Base-by-base conservation (phyloP, 2,329 filamentous ascomycete genomes). In the Curvularia sp. region DNA sequence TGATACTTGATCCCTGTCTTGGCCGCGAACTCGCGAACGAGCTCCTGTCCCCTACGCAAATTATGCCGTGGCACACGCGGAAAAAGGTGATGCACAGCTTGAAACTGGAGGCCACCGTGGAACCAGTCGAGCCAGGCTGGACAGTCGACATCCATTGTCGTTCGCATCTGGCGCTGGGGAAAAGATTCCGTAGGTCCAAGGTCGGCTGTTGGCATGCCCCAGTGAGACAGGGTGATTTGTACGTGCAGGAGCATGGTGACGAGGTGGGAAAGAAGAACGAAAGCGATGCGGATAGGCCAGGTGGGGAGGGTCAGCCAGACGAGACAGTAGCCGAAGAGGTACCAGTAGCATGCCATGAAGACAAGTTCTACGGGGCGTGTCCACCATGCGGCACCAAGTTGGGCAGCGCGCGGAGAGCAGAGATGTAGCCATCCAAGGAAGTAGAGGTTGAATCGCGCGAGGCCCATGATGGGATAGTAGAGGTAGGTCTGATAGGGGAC, bases 91-190 rank as follows among this genome's bases (percentile, higher is more conserved):
- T 96, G 92, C 51, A 96, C 89, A 7, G 89, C 92, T 77, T 96
- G 92, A 77, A 96, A 96, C 75, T 96, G 93, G 61, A 96, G 80
- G 4, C 92, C 93, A 22, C 92, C 92, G 68, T 96, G 92, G 76
- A 96, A 86, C 73, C 93, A 96, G 73, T 96, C 92, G 12, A 96
- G 82, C 92, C 93, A 96, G 12, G 85, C 28, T 9, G 92, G 91
- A 72, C 92, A 96, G 73, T 95, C 92, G 22, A 96, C 88, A 64
- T 96, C 92, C 92, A 97, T 96, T 12, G 93, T 96, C 0, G 93
- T 97, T 66, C 93, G 88, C 46, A 97, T 83, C 89, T 96, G 95
- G 76, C 89, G 91, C 77, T 96, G 92, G 0, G 93, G 88, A 75
- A 97, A 97, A 0, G 91, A 95, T 75, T 97, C 93, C 51, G 88